Conservation (phyloP, 2,329 filamentous ascomycete species). For the Arthrobotrys sinensis region DNA sequence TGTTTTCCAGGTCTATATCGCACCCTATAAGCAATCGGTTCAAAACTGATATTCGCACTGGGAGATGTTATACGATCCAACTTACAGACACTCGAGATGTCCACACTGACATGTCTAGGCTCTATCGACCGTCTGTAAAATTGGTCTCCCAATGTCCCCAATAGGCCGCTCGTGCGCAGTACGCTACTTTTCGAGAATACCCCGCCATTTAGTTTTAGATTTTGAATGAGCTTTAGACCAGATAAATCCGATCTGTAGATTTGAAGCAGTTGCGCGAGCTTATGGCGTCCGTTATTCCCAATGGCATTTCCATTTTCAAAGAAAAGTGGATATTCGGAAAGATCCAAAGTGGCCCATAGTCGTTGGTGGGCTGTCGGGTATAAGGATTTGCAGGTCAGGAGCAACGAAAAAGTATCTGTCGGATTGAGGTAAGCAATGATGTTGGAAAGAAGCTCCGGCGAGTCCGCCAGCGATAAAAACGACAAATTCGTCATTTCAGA, state of each 20-base stretch:
- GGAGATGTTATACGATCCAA: background rate
- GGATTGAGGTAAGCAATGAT: conserved; percentile 11
- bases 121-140: conserved; percentile 24
- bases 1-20: conserved; percentile 10
- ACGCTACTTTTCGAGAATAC: conserved; percentile 9
- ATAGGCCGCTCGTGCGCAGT: conserved; percentile 1
- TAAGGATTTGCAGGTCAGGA: conserved; percentile 13
- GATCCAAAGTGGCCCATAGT: conserved; percentile 16
- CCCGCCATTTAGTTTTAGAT: conserved; percentile 15
- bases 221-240: conserved; percentile 8
- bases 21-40: conserved; percentile 2
- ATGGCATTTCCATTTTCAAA: conserved; percentile 1
- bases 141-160: conserved; percentile 10
- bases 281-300: conserved; percentile 10
- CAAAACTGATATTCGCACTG: background rate
- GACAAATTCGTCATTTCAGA: conserved; percentile 6
- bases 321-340: conserved; percentile 28
- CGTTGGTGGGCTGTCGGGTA: conserved; percentile 16
- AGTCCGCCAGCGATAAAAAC: conserved; percentile 20
- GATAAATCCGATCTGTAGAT: conserved; percentile 25
- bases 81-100: conserved; percentile 13
- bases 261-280: conserved; percentile 16
- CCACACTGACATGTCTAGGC: conserved; percentile 8
- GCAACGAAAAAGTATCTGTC: conserved; percentile 21
- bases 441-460: conserved; percentile 14